Evolutionary conservation across 1,284 basidiomycete genomes (phyloP).

Genomic region (Rhodotorula sp.): DNA sequence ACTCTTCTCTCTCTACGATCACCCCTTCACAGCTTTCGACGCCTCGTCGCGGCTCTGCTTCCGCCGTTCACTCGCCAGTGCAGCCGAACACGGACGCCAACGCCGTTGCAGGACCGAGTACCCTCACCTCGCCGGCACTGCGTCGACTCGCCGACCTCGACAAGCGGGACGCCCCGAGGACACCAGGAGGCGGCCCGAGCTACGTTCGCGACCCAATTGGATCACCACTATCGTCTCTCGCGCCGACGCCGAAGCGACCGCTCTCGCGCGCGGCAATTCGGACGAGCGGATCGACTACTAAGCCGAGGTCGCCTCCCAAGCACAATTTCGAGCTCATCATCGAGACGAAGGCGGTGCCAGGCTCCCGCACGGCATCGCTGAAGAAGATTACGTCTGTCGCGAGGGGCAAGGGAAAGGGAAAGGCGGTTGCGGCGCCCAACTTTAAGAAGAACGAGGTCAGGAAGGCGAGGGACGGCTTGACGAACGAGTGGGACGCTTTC

Average conservation of each 20-base stretch:
- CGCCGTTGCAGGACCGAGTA: background rate
- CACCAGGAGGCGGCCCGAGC: background rate
- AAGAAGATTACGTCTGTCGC: background rate
- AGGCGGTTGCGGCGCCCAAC: too few relatives aligned
- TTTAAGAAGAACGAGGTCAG: background rate
- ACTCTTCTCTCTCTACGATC: background rate
- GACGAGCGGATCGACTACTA: background rate
- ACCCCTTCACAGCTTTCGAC: background rate
- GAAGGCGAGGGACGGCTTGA: background rate
- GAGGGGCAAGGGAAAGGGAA: too few relatives aligned
- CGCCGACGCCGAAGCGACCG: conserved; percentile 1
- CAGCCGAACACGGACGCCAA: background rate
- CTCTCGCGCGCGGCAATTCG: background rate
- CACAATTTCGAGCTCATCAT: conserved; percentile 2
- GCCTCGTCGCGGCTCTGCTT: background rate
- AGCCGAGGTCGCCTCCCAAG: background rate
- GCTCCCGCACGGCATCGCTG: too few relatives aligned
- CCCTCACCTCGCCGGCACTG: background rate
- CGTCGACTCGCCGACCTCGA: background rate
- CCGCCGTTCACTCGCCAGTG: too few relatives aligned
- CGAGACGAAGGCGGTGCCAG: background rate
- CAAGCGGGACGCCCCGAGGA: background rate
- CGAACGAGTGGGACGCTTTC: conserved; percentile 18
- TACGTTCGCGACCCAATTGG: conserved; percentile 7
- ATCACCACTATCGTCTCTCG: conserved; percentile 10